Evolutionary conservation across 2,329 filamentous ascomycete genomes (phyloP), one percentile per base, ranked within the genome.

Genomic region (Trichoderma brevicompactum): DNA sequence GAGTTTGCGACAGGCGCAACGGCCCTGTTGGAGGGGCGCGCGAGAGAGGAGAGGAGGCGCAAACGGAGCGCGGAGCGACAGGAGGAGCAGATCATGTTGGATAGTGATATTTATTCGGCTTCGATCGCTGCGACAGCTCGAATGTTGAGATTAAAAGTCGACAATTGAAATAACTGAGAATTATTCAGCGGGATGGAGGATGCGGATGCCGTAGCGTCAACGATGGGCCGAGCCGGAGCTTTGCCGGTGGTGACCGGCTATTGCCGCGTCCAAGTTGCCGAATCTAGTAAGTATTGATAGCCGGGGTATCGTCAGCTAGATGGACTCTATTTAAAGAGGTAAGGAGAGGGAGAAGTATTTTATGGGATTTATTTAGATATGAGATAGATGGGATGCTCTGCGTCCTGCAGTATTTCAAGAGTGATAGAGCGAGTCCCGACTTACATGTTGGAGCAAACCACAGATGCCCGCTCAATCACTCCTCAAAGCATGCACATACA

Each of bases 21-120:
- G 50, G 46, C 28, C 13, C 36, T 43, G n/a, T 15, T 19, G 10
- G 44, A 19, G 38, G 55, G 36, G 40, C 62, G 59, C 9, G 58
- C 13, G 44, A 53, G n/a, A 23, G 59, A 15, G 32, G 32, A 12
- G 40, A 55, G 50, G 36, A 43, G 60, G 41, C 46, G 61, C 55
- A 50, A 34, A 52, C 65, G 69, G 2, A 64, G 49, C 52, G 67
- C 65, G 40, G 62, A 53, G 62, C 69, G 68, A 48, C 69, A 70
- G 38, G 69, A 63, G 23, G 59, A 60, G 63, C 68, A 68, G 41
- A 70, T 67, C 67, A 69, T 70, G 28, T 56, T 56, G 17, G 49
- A 13, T 0, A 9, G 12, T 7, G n/a, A 0, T 43, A 7, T 13
- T 54, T 5, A 5, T 38, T 58, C 19, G 1, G 12, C 15, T 43